Conservation (phyloP, 225 moss, liverwort and hornwort genomes). For the Sphagnum tenellum region DNA sequence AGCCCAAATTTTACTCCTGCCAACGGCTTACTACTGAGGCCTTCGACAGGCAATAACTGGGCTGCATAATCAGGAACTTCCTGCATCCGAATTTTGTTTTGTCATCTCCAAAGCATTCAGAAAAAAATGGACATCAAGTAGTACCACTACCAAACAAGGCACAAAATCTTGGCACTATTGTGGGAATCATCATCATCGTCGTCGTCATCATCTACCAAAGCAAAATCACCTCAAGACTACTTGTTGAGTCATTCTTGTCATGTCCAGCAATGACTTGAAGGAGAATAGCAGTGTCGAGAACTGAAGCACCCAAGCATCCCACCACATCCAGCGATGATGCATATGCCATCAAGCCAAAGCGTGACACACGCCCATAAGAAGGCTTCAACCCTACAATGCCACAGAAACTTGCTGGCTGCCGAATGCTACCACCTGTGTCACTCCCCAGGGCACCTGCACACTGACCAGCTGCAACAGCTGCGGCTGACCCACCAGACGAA, state of each 20-base stretch:
- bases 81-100: conserved; percentile 10
- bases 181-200: too few relatives aligned
- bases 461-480: conserved; percentile 78
- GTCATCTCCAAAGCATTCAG: conserved; percentile 7
- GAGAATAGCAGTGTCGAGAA: conserved; percentile 80
- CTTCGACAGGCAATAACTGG: conserved; percentile 33
- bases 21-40: conserved; percentile 58
- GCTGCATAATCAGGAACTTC: conserved; percentile 57
- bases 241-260: conserved; percentile 73
- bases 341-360: conserved; percentile 93
- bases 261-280: conserved; percentile 74
- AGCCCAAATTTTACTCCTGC: conserved; percentile 74
- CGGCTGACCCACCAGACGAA: conserved; percentile 96
- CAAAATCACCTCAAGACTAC: conserved; percentile 39
- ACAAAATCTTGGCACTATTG: neutral
- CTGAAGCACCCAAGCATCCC: conserved; percentile 77
- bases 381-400: conserved; percentile 92
- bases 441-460: conserved; percentile 87
- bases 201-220: neutral
- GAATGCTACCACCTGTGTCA: conserved; percentile 91
- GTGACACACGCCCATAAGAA: conserved; percentile 88
- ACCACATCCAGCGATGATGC: conserved; percentile 94
- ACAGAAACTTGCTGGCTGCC: conserved; percentile 90
- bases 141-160: too few relatives aligned
- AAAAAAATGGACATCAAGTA: neutral